phyloP scores from a whole-genome alignment of 306 rosid species.

The Heteromeles arbutifolia region DNA sequence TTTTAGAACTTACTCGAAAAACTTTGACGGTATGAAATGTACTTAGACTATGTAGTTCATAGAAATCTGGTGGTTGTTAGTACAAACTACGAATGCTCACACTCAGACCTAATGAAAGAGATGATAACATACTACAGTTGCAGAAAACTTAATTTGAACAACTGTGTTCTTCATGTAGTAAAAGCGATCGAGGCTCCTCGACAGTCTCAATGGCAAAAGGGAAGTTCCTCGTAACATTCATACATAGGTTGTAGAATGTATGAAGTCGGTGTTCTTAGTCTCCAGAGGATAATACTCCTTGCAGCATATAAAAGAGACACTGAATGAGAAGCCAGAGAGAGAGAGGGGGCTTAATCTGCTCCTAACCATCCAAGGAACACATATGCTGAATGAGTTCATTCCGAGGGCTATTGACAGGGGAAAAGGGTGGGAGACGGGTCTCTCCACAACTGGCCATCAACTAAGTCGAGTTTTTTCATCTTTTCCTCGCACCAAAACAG shows the following conservation, averaged over 20 bases:
- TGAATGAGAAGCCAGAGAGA: not conserved
- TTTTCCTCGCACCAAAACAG: slow-evolving; percentile 92
- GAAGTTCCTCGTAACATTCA: not conserved
- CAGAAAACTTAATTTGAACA: not conserved
- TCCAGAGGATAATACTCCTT: not conserved
- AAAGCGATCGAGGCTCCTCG: not conserved
- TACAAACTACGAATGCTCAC: too few relatives aligned
- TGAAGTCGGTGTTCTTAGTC: not conserved
- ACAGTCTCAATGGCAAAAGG: not conserved
- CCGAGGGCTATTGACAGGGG: slow-evolving; percentile 48
- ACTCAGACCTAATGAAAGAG: too few relatives aligned
- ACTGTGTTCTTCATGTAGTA: not conserved
- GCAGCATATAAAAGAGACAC: not conserved
- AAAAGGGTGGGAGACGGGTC: slow-evolving; percentile 79
- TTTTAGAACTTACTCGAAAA: too few relatives aligned
- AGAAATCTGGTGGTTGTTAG: too few relatives aligned
- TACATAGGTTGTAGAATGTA: not conserved
- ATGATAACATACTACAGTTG: not conserved
- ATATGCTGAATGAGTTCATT: not conserved
- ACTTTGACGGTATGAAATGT: too few relatives aligned
- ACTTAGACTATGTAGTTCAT: too few relatives aligned
- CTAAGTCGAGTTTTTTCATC: slow-evolving; percentile 67
- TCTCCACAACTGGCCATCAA: slow-evolving; percentile 60
- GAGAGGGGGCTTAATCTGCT: not conserved
- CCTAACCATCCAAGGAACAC: not conserved